These are phyloP conservation scores for Kokia cookei DNA, from an alignment of 441 rosid genomes.

Conservation along the genomic window DNA sequence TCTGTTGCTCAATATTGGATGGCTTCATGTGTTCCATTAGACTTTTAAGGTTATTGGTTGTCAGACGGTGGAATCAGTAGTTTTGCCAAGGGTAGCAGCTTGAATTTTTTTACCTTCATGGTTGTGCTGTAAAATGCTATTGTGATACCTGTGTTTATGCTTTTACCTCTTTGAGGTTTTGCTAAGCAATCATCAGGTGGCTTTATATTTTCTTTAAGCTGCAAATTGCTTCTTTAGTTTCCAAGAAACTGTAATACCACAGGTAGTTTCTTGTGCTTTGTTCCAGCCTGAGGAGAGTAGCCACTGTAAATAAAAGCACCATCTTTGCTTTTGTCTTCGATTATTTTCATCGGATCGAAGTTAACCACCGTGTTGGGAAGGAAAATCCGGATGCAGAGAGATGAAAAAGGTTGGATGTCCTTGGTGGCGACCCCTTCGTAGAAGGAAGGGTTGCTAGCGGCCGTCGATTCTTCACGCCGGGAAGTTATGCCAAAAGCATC, in stretches of 20 bases:
- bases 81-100: neutral
- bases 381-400: conserved; percentile 65
- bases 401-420: conserved; percentile 60
- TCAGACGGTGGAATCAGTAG: neutral
- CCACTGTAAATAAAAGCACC: conserved; percentile 27
- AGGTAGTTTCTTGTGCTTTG: conserved; percentile 43
- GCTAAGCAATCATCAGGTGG: neutral
- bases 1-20: neutral
- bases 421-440: conserved; percentile 62
- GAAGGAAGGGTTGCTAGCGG: conserved; percentile 51
- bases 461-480: conserved; percentile 45
- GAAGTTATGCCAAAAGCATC: conserved; percentile 47
- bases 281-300: conserved; percentile 36
- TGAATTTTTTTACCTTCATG: neutral
- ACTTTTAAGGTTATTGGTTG: neutral
- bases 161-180: neutral
- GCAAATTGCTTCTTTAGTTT: neutral
- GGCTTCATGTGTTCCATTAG: neutral
- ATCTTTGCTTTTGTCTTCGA: conserved; percentile 14
- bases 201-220: neutral
- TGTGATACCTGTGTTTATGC: neutral
- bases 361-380: conserved; percentile 41
- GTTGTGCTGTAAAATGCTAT: neutral
- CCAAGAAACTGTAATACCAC: conserved; percentile 54
- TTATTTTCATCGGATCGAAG: conserved; percentile 12